Percentiles rank a stretch among this genome's conserved stretches.
These are phyloP conservation scores for Dendrobium officinale DNA, from an alignment of 106 monocot genomes.

Conservation along the genomic window DNA sequence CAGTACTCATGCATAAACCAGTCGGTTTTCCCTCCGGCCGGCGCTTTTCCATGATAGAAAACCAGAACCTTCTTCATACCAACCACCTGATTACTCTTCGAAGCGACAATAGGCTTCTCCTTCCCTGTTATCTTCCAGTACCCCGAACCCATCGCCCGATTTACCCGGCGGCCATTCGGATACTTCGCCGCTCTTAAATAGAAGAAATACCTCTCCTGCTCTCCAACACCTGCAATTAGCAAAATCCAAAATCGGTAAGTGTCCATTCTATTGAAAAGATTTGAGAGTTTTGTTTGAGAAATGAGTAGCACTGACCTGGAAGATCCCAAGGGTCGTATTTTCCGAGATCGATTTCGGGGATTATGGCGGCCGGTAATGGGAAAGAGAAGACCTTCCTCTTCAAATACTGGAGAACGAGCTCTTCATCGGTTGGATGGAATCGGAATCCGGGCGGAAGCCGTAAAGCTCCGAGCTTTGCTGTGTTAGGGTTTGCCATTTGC, in stretches of 20 bases:
- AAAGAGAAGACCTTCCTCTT: conserved; percentile 50
- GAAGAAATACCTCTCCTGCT: conserved; percentile 79
- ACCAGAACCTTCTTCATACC: conserved; percentile 83
- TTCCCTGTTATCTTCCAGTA: conserved; percentile 93
- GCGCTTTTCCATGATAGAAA: conserved; percentile 61
- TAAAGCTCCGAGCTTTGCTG: conserved; percentile 8
- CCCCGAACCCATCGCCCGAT: conserved; percentile 47
- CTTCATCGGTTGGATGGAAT: conserved; percentile 84
- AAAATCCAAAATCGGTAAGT: neutral
- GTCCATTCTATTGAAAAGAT: neutral
- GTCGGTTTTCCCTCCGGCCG: conserved; percentile 42
- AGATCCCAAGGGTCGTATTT: conserved; percentile 65
- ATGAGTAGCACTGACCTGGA: conserved; percentile 31
- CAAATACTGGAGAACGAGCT: conserved; percentile 76
- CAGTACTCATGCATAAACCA: conserved; percentile 96
- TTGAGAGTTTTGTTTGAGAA: neutral
- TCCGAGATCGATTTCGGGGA: conserved; percentile 62
- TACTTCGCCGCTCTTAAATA: conserved; percentile 45
- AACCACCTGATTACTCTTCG: conserved; percentile 31
- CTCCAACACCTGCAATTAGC: conserved; percentile 27
- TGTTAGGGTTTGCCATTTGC: neutral
- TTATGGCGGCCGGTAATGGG: conserved; percentile 65
- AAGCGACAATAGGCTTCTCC: conserved; percentile 37
- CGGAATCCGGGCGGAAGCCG: conserved; percentile 78
- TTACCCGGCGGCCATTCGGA: conserved; percentile 40